phyloP scores from a whole-genome alignment of 352 stramenopile genomes.

The Chrysophaeum taylorii region DNA sequence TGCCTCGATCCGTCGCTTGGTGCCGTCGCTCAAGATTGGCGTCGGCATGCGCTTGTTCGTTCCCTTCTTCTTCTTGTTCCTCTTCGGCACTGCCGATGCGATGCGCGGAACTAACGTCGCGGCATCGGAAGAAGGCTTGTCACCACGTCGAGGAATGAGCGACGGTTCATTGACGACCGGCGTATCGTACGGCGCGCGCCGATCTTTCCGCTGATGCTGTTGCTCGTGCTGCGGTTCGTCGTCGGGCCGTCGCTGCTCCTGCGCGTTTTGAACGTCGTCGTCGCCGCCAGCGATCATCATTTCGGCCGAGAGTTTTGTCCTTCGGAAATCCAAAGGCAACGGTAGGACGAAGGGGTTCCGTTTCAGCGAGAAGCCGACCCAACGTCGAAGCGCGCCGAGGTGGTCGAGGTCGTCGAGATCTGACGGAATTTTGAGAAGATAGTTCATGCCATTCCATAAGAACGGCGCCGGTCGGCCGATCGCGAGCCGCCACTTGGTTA shows the following conservation, averaged over 20 bases:
- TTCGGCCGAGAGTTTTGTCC: constrained; percentile 44
- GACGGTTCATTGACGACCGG: constrained; percentile 68
- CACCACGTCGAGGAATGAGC: constrained; percentile 30
- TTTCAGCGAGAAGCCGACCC: constrained; percentile 64
- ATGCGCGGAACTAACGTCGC: constrained; percentile 15
- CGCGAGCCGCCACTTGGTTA: constrained; percentile 56
- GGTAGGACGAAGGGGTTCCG: constrained; percentile 75
- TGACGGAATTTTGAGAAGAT: constrained; percentile 71
- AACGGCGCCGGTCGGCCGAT: constrained; percentile 41
- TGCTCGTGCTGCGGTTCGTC: not conserved
- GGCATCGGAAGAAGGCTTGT: not conserved
- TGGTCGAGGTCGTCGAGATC: constrained; percentile 76
- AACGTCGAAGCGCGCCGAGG: constrained; percentile 30
- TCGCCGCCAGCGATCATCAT: constrained; percentile 21
- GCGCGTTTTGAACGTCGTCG: not conserved
- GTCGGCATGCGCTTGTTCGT: not conserved
- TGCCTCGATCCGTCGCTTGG: constrained; percentile 61
- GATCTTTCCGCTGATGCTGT: not conserved
- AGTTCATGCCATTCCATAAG: constrained; percentile 77
- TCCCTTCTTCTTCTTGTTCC: constrained; percentile 7
- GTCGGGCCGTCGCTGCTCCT: not conserved
- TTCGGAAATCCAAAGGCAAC: constrained; percentile 51
- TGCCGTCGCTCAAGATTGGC: constrained; percentile 56
- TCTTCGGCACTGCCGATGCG: constrained; percentile 7
- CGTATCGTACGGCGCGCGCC: constrained; percentile 50